Base-by-base conservation (phyloP, 2,329 filamentous ascomycete species). In the Lojkania enalia region DNA sequence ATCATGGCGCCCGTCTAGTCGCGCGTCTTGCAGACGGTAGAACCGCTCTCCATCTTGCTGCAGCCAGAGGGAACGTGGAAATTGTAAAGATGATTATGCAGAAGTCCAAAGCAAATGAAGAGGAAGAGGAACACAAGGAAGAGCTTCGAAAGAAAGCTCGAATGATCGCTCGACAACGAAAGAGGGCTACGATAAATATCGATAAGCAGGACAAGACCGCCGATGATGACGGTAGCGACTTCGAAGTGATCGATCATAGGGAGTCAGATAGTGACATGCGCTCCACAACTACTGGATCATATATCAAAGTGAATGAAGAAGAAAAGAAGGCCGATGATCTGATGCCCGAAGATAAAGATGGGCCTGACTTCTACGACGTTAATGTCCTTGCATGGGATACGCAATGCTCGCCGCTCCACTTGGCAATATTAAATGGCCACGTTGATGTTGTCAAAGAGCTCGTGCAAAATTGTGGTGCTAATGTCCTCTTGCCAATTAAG, bases 1-100 rank as follows among this genome's bases (percentile, higher is more conserved):
- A 90, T 49, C 76, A 83, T 45, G 87, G 86, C 2, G 85, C 88
- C 23, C 81, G 88, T 13, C 71, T 95, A 18, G 81, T 90, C 18
- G 79, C 88, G 38, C 82, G 90, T 38, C 66, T 95, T 29, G 87
- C 86, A 0, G 90, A 94, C 65, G 90, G 90, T 3, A 81, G 82
- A 54, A 95, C 88, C 2, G 86, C 89, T 6, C 76, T 95, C n/a
- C 90, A 95, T 66, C 74, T 95, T 20, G 89, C 89, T 14, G 87
- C 88, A 14, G 79, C 83, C 33, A 79, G 85, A 16, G 90, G 90
- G 0, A 73, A 83, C 51, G 63, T 73, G 1, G 81, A 85, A 14
- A 91, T 94, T 51, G 77, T 94, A 52, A 84, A 79, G 49, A 81
- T 84, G 5, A 72, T 95, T 11, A 79, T 95, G 62, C 76, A 83